These are phyloP conservation scores for Nitzschia palea DNA, from an alignment of 108 stramenopile species.

Conservation along the genomic window DNA sequence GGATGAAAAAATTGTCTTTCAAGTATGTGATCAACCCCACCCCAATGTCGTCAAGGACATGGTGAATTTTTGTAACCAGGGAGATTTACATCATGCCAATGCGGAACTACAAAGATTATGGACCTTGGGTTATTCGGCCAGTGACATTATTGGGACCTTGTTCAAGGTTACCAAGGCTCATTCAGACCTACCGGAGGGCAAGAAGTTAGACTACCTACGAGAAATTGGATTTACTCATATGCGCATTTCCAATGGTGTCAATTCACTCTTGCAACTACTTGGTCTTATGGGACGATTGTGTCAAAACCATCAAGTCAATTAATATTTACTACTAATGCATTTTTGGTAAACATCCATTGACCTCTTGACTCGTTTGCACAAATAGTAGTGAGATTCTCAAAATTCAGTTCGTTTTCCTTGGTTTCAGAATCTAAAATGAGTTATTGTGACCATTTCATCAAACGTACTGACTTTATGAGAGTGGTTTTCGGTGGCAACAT, in stretches of 20 bases:
- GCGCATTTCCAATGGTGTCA: constrained; percentile 88
- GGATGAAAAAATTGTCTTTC: constrained; percentile 91
- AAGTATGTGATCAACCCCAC: constrained; percentile 99
- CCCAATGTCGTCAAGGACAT: constrained; percentile 86
- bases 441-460: too few relatives aligned
- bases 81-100: constrained; percentile 67
- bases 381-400: too few relatives aligned
- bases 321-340: too few relatives aligned
- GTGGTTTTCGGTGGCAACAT: too few relatives aligned
- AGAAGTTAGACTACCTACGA: constrained; percentile 84
- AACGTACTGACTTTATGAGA: too few relatives aligned
- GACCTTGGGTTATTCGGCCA: constrained; percentile 77
- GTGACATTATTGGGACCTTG: constrained; percentile 94
- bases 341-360: too few relatives aligned
- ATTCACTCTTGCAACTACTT: constrained; percentile 78
- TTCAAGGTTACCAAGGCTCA: constrained; percentile 90
- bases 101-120: constrained; percentile 54
- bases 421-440: too few relatives aligned
- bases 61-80: constrained; percentile 61
- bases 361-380: too few relatives aligned
- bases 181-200: constrained; percentile 71
- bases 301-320: too few relatives aligned
- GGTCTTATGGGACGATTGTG: constrained; percentile 87
- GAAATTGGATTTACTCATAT: constrained; percentile 96
- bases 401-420: too few relatives aligned